Percentiles rank a stretch among this genome's conserved stretches.
These are phyloP conservation scores for Waitea zeae DNA, from an alignment of 1,284 basidiomycete species.

Conservation along the genomic window DNA sequence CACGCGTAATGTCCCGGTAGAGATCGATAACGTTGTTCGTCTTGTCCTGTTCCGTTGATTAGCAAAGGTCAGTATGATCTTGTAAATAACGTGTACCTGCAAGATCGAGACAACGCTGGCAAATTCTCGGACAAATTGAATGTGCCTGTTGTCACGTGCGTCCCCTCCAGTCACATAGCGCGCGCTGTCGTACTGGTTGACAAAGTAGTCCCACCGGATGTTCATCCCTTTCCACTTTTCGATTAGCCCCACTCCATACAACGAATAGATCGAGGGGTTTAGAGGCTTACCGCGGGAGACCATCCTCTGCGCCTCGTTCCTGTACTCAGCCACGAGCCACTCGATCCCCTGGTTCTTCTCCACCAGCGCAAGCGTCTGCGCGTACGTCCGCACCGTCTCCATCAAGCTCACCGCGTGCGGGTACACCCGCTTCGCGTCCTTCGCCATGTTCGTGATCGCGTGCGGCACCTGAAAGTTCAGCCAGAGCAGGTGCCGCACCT, in stretches of 20 bases:
- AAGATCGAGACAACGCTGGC: slow-evolving; percentile 81
- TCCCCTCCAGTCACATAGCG: slow-evolving; percentile 57
- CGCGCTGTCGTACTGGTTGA: slow-evolving; percentile 77
- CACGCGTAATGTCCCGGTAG: slow-evolving; percentile 71
- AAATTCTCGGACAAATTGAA: slow-evolving; percentile 89
- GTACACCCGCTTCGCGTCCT: slow-evolving; percentile 95
- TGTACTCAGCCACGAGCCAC: slow-evolving; percentile 84
- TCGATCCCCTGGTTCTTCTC: slow-evolving; percentile 83
- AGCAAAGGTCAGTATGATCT: no score
- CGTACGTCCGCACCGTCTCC: slow-evolving; percentile 95
- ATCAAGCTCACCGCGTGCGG: slow-evolving; percentile 96
- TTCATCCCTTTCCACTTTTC: slow-evolving; percentile 55
- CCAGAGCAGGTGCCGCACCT: slow-evolving; percentile 92
- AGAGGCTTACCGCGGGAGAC: slow-evolving; percentile 54
- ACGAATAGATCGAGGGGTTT: no score
- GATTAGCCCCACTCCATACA: slow-evolving; percentile 2
- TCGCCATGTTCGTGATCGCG: slow-evolving; percentile 89
- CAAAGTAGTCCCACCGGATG: slow-evolving; percentile 94
- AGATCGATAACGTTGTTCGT: slow-evolving; percentile 87
- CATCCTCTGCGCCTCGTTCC: slow-evolving; percentile 84
- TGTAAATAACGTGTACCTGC: slow-evolving; percentile 47
- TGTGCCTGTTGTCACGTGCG: slow-evolving; percentile 75
- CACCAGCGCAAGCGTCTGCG: slow-evolving; percentile 83
- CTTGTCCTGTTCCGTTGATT: slow-evolving; percentile 75
- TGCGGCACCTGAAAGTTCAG: slow-evolving; percentile 91